Conservation (phyloP, 192 early-diverging fungal genomes). For the Umbelopsis sp. region DNA sequence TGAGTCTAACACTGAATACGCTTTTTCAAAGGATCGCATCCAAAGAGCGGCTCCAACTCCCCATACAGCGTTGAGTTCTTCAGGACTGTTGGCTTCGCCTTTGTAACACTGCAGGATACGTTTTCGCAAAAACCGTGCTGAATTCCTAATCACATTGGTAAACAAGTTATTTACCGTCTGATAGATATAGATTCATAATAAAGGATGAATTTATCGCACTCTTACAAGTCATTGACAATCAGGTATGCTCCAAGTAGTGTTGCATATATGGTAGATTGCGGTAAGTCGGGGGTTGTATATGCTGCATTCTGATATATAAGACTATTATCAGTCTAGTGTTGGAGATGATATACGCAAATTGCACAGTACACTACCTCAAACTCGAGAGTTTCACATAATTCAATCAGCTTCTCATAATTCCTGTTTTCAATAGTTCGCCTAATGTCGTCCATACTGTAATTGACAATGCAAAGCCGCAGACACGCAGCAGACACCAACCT, state of each 20-base stretch:
- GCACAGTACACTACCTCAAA: neutral
- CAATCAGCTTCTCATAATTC: neutral
- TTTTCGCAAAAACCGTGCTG: slow-evolving; percentile 5
- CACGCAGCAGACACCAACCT: neutral
- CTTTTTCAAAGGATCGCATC: neutral
- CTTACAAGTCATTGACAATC: slow-evolving; percentile 9
- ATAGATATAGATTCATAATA: neutral
- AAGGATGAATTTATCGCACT: neutral
- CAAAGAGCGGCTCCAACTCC: slow-evolving; percentile 6
- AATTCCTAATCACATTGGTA: neutral
- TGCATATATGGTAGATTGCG: neutral
- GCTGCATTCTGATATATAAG: neutral
- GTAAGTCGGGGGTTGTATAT: neutral
- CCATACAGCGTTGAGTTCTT: neutral
- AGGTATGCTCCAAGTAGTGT: neutral
- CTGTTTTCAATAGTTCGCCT: neutral
- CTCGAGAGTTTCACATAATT: neutral
- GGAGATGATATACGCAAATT: neutral
- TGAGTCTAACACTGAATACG: neutral
- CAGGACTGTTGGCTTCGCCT: neutral
- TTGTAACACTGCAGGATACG: neutral
- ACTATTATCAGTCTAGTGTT: neutral
- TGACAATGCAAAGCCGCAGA: neutral
- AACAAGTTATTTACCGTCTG: neutral
- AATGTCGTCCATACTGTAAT: neutral